Evolutionary conservation across 768 basidiomycete species (phyloP).

Genomic region (Strobilomyces echinocephalus): DNA sequence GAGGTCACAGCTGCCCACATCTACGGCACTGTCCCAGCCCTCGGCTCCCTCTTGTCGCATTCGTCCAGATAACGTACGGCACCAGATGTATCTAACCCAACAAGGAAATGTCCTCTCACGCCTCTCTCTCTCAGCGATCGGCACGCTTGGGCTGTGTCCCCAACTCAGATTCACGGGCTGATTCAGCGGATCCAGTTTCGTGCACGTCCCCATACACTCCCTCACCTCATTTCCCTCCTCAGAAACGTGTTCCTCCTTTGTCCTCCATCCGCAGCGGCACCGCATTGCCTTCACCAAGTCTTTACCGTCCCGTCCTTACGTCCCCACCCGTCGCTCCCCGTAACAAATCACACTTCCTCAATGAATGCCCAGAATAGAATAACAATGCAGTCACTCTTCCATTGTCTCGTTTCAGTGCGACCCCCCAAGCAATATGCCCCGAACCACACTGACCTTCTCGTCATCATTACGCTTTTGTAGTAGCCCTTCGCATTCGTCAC

Average conservation of each 20-base stretch:
- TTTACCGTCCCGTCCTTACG: slow-evolving; percentile 13
- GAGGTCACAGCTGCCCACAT: slow-evolving; percentile 26
- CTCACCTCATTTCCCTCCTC: slow-evolving; percentile 9
- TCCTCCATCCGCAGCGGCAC: slow-evolving; percentile 17
- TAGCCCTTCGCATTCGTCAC: slow-evolving; percentile 1
- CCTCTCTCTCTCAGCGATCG: slow-evolving; percentile 27
- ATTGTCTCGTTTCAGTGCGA: not conserved
- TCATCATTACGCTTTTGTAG: slow-evolving; percentile 9
- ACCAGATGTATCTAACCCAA: slow-evolving; percentile 29
- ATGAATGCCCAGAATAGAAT: not conserved
- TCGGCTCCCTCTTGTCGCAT: slow-evolving; percentile 16
- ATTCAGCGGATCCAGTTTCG: slow-evolving; percentile 19
- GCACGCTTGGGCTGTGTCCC: slow-evolving; percentile 25
- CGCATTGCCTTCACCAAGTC: slow-evolving; percentile 19
- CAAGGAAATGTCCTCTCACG: slow-evolving; percentile 29
- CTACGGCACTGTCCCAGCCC: slow-evolving; percentile 11
- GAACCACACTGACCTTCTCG: not conserved
- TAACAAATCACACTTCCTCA: slow-evolving; percentile 12
- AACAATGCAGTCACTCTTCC: slow-evolving; percentile 5
- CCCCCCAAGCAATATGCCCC: slow-evolving; percentile 2
- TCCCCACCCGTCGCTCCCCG: slow-evolving; percentile 1
- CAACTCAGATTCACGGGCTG: slow-evolving; percentile 23
- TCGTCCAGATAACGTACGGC: slow-evolving; percentile 29
- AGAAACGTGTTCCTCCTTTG: slow-evolving; percentile 19
- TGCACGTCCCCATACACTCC: not conserved